Conservation (phyloP, 495 filamentous ascomycete genomes). For the Hypoxylon rickii region DNA sequence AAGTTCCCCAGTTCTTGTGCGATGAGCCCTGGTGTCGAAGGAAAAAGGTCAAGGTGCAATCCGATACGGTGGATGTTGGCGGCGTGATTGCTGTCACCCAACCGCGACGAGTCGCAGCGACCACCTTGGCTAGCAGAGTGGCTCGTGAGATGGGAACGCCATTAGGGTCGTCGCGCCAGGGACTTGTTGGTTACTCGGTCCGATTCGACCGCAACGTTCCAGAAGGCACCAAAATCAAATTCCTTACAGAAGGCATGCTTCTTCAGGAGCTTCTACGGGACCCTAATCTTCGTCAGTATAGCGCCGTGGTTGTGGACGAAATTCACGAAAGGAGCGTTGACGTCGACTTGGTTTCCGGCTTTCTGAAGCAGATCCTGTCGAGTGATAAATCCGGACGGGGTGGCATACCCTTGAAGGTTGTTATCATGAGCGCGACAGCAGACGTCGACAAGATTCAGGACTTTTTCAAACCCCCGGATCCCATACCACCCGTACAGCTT, state of each 20-base stretch:
- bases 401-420: conserved; percentile 78
- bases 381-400: conserved; percentile 64
- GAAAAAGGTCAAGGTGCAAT: conserved; percentile 53
- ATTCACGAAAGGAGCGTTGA: conserved; percentile 97
- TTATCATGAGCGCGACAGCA: conserved; percentile 96
- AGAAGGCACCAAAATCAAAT: conserved; percentile 78
- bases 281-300: conserved; percentile 81
- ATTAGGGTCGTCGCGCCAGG: conserved; percentile 59
- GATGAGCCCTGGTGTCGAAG: conserved; percentile 78
- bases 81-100: conserved; percentile 96
- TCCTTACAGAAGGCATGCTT: conserved; percentile 94
- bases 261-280: conserved; percentile 92
- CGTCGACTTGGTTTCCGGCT: conserved; percentile 87
- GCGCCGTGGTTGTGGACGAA: conserved; percentile 90
- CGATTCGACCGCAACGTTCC: conserved; percentile 86
- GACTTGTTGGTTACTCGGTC: conserved; percentile 84
- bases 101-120: conserved; percentile 90
- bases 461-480: conserved; percentile 64
- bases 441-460: conserved; percentile 75
- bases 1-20: conserved; percentile 88
- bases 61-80: conserved; percentile 63
- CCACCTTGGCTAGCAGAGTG: conserved; percentile 87
- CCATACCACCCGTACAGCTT: conserved; percentile 42
- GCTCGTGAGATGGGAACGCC: conserved; percentile 88
- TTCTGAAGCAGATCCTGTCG: conserved; percentile 73